Evolutionary conservation across 352 stramenopile species (phyloP), one percentile per base, ranked within the genome.

Genomic region (Achlya hypogyna): DNA sequence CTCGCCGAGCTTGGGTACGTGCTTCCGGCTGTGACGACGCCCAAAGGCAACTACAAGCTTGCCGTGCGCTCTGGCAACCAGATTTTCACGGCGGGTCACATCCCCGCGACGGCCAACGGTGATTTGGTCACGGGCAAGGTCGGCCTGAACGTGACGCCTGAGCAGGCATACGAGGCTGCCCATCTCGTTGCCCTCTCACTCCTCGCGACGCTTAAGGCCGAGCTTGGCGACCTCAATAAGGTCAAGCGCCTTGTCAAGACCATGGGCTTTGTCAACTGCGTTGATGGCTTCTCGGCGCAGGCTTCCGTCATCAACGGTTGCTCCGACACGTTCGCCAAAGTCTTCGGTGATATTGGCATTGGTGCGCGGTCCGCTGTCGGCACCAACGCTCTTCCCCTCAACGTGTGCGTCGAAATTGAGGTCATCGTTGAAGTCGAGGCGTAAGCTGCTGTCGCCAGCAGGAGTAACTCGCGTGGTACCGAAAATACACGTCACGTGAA

Each of bases 361-460:
- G 76, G 82, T 51, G 75, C 86, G 16, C 72, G 91, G 52, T 93
- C 79, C 62, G 91, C 91, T 12, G 87, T 97, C 54, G 91, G 91
- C 42, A 94, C 87, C 1, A 96, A 87, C 68, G 84, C 84, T 12
- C 70, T 97, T 16, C 89, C 91, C 9, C 63, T 97, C 16, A 89
- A 91, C 65, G 83, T 95, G 34, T 79, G 82, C 62, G 91, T 97
- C 1, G 91, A 97, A 77, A 86, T 97, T 18, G 91, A 97, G 76
- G 81, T 84, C 34, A 89, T 97, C 62, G 75, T 93, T 9, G 82
- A 96, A 70, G 63, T 97, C 38, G 74, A 89, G 52, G 76, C 93
- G 35, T 32, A 51, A 43, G 42, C 16, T n/a, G n/a, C n/a, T n/a
- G n/a, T n/a, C n/a, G n/a, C n/a, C n/a, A n/a, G n/a, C n/a, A n/a